Evolutionary conservation across 2,329 filamentous ascomycete genomes (phyloP).

Genomic region (Pseudophaeomoniella oleicola): DNA sequence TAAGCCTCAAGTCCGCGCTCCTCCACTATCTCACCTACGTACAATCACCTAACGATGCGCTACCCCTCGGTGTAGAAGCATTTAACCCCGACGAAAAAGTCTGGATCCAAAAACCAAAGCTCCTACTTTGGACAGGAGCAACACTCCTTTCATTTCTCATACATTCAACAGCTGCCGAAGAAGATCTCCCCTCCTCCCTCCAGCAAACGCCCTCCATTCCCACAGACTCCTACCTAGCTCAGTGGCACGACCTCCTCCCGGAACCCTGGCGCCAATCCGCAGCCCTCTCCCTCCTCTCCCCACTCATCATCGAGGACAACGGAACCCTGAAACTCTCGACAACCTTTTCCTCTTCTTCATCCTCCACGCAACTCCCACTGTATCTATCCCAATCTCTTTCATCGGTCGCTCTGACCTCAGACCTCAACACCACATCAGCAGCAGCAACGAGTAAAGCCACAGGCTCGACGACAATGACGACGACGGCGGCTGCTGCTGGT

Average conservation of each 20-base stretch:
- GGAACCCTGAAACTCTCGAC: constrained; percentile 1
- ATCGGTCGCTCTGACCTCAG: neutral
- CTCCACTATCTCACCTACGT: neutral
- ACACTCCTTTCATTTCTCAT: neutral
- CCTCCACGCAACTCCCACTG: neutral
- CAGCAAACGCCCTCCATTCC: neutral
- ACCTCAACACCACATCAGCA: neutral
- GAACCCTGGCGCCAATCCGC: constrained; percentile 25
- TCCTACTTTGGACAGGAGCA: neutral
- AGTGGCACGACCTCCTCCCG: constrained; percentile 28
- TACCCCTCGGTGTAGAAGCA: no score
- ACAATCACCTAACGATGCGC: neutral
- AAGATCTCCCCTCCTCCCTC: neutral
- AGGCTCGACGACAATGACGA: constrained; percentile 1
- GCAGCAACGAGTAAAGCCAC: neutral
- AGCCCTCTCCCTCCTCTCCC: constrained; percentile 15
- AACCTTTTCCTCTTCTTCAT: neutral
- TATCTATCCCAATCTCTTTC: neutral
- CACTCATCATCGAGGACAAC: neutral
- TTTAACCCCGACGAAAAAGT: neutral
- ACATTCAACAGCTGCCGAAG: neutral
- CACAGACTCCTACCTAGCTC: constrained; percentile 17
- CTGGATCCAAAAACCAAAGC: neutral
- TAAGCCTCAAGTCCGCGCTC: neutral
- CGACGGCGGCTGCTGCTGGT: constrained; percentile 3